Base-by-base conservation (phyloP, 768 basidiomycete genomes). In the Coprinellus aureogranulatus region DNA sequence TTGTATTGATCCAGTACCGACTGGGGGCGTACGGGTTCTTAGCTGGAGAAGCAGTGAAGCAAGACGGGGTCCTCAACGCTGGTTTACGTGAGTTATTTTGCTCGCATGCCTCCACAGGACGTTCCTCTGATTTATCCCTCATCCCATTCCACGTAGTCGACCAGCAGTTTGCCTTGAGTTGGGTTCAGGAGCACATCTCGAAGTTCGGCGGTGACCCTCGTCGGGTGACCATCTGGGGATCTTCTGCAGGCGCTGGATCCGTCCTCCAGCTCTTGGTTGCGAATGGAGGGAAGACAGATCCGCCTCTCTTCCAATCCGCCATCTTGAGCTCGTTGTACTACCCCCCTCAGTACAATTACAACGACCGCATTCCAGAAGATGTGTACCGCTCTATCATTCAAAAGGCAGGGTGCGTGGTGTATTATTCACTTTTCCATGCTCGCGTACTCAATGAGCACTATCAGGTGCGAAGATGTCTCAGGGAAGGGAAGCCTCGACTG, bases 221-320 rank as follows among this genome's bases (percentile, higher is more conserved):
- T 1, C 67, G 66, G 57, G 77, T 80, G 14, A 70, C 76, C 2
- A 76, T 79, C 16, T 78, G 76, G 77, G 78, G 77, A 1, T 65
- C 76, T 64, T 77, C 75, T 9, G 73, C 76, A 5, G 60, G 77
- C 54, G 81, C 75, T 41, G 80, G 80, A 2, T 81, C 81, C 2
- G 80, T 82, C 5, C 26, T 82, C 6, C 80, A 82, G 53, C 81
- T 81, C 37, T 48, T 81, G 1, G 62, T 82, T 34, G 81, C 81
- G 10, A 68, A 80, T 39, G 70, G 69, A n/a, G 81, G 81, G 20
- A 67, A 72, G 31, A 82, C 79, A 1, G 59, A 67, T 11, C 80
- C 80, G 1, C 71, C 74, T 4, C 66, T 82, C 1, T 82, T 81
- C 64, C 64, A 68, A 46, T 68, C 59, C 16, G 79, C 74, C 1